Evolutionary conservation across 2,329 filamentous ascomycete species (phyloP).

Genomic region (Penicillium corylophilum): DNA sequence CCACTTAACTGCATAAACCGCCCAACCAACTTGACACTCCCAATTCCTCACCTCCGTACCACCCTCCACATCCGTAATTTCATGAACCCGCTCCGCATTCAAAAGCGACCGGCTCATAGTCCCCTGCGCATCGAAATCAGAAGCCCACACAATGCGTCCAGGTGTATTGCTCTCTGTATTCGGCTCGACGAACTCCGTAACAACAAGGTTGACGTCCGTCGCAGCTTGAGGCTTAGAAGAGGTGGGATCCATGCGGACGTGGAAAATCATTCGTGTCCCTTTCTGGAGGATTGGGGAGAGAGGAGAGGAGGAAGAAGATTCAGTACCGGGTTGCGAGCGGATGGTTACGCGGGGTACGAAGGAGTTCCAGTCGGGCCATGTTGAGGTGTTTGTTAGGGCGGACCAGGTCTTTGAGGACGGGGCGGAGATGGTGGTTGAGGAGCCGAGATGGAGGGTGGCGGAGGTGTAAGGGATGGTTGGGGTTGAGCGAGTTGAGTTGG

Average conservation of each 20-base stretch:
- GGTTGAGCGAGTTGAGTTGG: slow-evolving; percentile 26
- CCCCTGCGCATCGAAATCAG: slow-evolving; percentile 29
- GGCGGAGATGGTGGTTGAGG: slow-evolving; percentile 41
- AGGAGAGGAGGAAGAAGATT: slow-evolving; percentile 9
- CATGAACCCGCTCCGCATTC: slow-evolving; percentile 48
- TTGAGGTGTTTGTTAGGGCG: slow-evolving; percentile 45
- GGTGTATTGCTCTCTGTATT: slow-evolving; percentile 15
- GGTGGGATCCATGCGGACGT: slow-evolving; percentile 43
- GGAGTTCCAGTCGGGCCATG: slow-evolving; percentile 49
- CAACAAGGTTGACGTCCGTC: slow-evolving; percentile 27
- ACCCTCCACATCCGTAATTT: slow-evolving; percentile 41
- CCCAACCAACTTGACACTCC: slow-evolving; percentile 46
- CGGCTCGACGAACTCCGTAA: slow-evolving; percentile 36
- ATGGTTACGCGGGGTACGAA: slow-evolving; percentile 49
- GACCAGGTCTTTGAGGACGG: slow-evolving; percentile 45
- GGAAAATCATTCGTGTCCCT: slow-evolving; percentile 47
- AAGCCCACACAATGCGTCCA: slow-evolving; percentile 31
- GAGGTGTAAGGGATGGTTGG: slow-evolving; percentile 33
- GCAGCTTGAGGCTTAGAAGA: slow-evolving; percentile 22
- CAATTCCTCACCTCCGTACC: slow-evolving; percentile 43
- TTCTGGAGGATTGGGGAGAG: slow-evolving; percentile 32
- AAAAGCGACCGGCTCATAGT: slow-evolving; percentile 37
- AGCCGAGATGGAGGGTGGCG: slow-evolving; percentile 32
- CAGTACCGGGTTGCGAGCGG: slow-evolving; percentile 38
- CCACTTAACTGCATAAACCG: slow-evolving; percentile 44